A percentile compares a stretch with the other conserved stretches of the same genome.
phyloP scores from a whole-genome alignment of 164 flowering plant genomes.

The Cinnamomum chago region DNA sequence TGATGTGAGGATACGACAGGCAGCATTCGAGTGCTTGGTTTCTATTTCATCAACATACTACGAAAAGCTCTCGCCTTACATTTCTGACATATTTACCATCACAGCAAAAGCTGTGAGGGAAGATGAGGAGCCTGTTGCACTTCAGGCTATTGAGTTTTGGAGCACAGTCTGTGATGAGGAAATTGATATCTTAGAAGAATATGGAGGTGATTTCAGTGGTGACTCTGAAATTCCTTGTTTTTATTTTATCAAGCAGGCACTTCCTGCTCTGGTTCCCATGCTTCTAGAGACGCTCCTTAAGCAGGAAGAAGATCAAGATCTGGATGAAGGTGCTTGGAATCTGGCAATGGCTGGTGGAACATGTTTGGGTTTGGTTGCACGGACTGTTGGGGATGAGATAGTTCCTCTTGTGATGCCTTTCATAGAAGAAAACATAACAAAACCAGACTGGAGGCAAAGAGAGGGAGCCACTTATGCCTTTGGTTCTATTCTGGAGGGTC shows the following conservation, averaged over 20 bases:
- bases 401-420: constrained; percentile 66
- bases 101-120: constrained; percentile 62
- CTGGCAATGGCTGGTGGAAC: constrained; percentile 76
- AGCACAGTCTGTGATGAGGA: constrained; percentile 65
- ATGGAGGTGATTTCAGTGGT: constrained; percentile 50
- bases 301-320: constrained; percentile 70
- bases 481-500: constrained; percentile 64
- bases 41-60: constrained; percentile 59
- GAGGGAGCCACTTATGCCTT: constrained; percentile 73
- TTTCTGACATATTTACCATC: constrained; percentile 52
- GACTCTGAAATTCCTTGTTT: constrained; percentile 57
- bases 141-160: constrained; percentile 70
- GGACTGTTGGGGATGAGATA: constrained; percentile 63
- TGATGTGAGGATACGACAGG: constrained; percentile 54
- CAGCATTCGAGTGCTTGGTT: constrained; percentile 67
- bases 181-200: constrained; percentile 59
- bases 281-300: constrained; percentile 55
- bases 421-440: constrained; percentile 52
- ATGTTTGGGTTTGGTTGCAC: constrained; percentile 61
- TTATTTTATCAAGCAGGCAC: constrained; percentile 66
- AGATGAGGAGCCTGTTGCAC: constrained; percentile 66
- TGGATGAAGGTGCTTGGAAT: constrained; percentile 69
- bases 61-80: constrained; percentile 55
- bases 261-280: constrained; percentile 56
- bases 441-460: constrained; percentile 70